These are phyloP conservation scores for Houttuynia cordata DNA, from an alignment of 164 flowering plant genomes.

Conservation along the genomic window DNA sequence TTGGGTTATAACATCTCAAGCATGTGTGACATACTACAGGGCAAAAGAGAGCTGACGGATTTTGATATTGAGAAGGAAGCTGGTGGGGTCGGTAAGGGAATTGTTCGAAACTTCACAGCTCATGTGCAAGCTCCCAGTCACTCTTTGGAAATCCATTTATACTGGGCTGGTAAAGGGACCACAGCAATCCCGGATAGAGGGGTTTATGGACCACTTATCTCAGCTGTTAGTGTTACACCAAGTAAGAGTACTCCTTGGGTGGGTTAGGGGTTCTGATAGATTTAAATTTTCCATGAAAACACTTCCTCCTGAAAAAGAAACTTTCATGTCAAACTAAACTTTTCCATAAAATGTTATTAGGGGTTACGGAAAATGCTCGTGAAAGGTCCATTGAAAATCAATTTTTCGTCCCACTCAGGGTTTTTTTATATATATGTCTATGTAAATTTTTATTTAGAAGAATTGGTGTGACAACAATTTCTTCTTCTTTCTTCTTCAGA, in stretches of 20 bases:
- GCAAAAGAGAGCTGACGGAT: constrained; percentile 23
- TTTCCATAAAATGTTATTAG: no score
- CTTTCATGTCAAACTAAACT: no score
- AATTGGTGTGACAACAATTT: not conserved
- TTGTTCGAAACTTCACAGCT: constrained; percentile 19
- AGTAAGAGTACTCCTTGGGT: no score
- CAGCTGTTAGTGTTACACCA: constrained; percentile 70
- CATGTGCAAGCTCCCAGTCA: constrained; percentile 34
- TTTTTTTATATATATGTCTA: not conserved
- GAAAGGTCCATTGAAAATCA: no score
- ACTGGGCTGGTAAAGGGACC: constrained; percentile 87
- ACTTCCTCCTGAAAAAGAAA: no score
- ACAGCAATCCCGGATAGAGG: constrained; percentile 52
- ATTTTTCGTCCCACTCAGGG: no score
- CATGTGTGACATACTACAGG: constrained; percentile 17
- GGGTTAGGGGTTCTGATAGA: no score
- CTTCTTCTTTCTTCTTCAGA: constrained; percentile 26
- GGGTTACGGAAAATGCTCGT: no score
- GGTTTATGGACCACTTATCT: constrained; percentile 77
- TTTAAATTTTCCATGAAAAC: no score
- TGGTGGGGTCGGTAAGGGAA: constrained; percentile 36
- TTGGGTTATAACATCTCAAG: not conserved
- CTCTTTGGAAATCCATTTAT: constrained; percentile 62
- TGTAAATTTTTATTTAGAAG: not conserved
- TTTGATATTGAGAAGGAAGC: constrained; percentile 54